Base-by-base conservation (phyloP, 148 eudicot species). In the Chenopodium album region DNA sequence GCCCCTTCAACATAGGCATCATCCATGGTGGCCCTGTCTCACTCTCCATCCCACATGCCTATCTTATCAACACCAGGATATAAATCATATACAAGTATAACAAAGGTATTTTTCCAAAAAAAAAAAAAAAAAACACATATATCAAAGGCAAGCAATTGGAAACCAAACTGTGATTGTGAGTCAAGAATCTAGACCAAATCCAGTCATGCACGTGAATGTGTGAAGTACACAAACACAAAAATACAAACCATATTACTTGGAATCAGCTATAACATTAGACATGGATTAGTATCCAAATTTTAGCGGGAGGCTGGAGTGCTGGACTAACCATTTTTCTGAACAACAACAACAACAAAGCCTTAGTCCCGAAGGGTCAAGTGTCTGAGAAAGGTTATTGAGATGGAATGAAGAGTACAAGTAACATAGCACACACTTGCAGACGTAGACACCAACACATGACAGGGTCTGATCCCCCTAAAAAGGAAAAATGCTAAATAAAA, bases 11-110 rank as follows among this genome's bases (percentile, higher is more conserved):
- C 89, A 89, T 80, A 71, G 89, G 89, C 68, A 46, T 78, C 79
- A 89, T 60, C 91, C 91, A 89, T 81, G 85, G 80, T 20, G 91
- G 89, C 32, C 85, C 88, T 41, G 16, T 72, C 23, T 72, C 29
- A 72, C 50, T 72, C 56, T n/a, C 59, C 6, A 72, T 22, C 26
- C 11, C 76, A 72, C 76, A 46, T 22, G 23, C 76, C 76, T 72
- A 29, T 32, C n/a, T n/a, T 16, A 46, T 11, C 76, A 44, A 4
- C 28, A 41, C 44, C 44, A 5, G 7, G 44, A 41, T 41, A 41
- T 16, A 2, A 22, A n/a, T 34, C n/a, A 41, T 17, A 6, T 7
- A 26, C 26, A 26, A 26, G 26, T 26, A 22, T 22, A 62, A 20
- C 23, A 67, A 67, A 26, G 6, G 37, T 34, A 34, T 34, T 34